phyloP scores from a whole-genome alignment of 2,329 filamentous ascomycete genomes.

The Acrodontium crateriforme region DNA sequence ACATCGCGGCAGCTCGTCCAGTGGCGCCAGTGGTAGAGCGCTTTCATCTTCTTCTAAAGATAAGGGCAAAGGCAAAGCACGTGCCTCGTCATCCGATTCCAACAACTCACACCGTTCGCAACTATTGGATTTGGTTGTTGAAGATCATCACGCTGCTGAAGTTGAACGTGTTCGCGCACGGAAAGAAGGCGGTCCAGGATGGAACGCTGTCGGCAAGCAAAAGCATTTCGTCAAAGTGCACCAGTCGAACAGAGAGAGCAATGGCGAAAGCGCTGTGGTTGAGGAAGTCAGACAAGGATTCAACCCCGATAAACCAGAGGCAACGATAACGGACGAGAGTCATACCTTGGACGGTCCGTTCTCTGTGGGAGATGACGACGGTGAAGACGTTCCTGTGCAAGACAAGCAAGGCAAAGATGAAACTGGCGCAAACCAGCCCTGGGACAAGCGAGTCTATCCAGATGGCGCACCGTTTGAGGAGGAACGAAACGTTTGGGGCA shows the following conservation, averaged over 20 bases:
- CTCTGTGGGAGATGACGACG: constrained; percentile 26
- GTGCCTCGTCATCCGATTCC: constrained; percentile 34
- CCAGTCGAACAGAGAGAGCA: constrained; percentile 29
- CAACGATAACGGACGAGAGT: constrained; percentile 27
- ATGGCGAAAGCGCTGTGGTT: constrained; percentile 31
- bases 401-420: constrained; percentile 13
- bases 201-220: constrained; percentile 42
- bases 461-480: constrained; percentile 12
- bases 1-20: constrained; percentile 24
- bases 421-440: constrained; percentile 16
- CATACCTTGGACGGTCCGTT: constrained; percentile 34
- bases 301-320: constrained; percentile 34
- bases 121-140: constrained; percentile 53
- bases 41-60: constrained; percentile 11
- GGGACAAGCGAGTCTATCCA: constrained; percentile 15
- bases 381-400: constrained; percentile 6
- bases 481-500: constrained; percentile 15
- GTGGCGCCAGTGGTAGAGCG: constrained; percentile 17
- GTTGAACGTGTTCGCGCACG: constrained; percentile 47
- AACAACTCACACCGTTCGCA: constrained; percentile 45
- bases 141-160: constrained; percentile 48
- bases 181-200: constrained; percentile 47
- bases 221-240: constrained; percentile 43
- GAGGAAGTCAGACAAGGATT: constrained; percentile 43
- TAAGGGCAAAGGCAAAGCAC: constrained; percentile 15